Base-by-base conservation (phyloP, 208 protist species). In the Acanthamoeba culbertsoni region DNA sequence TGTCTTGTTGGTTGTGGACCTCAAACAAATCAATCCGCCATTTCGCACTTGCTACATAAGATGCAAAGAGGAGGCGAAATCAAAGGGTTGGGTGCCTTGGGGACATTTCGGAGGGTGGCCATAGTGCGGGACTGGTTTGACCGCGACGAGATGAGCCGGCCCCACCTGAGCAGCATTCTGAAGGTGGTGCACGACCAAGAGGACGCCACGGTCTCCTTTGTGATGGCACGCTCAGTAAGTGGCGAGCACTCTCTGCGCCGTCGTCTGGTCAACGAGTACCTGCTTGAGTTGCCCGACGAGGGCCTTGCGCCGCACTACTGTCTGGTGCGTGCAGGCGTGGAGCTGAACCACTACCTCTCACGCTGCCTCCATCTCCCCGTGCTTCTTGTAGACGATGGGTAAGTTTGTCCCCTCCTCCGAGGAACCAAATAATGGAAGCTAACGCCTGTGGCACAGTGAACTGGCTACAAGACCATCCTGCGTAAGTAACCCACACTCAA, bases 261-360 rank as follows among this genome's bases (percentile, higher is more conserved):
- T 2, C 57, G 88, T 12, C 75, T 94, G n/a, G 91, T 95, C 57
- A 93, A 93, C 77, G 93, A 95, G 84, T 95, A 93, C 53, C 45
- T 86, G 7, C 48, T 90, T 26, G n/a, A 62, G 53, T 23, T 23
- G 16, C 33, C 14, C 82, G 55, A 23, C 40, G 59, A 8, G 59
- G 10, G 26, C 6, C 26, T 40, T 7, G 62, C 1, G 5, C 28
- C n/a, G 59, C 3, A 7, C 51, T 65, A 62, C 65, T 28, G n/a
- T 18, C 59, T 48, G 37, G 73, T 55, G 5, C 46, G 48, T 8
- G 46, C 43, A 8, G 16, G 55, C 75, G 77, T 73, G n/a, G 43
- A 94, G 37, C 45, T 55, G 57, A 14, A 28, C 65, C 62, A 93
- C 26, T 46, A 93, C 73, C 48, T 95, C 4, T 43, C 93, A 12